Percentiles rank a stretch among this genome's conserved stretches.
Evolutionary conservation across 2,329 filamentous ascomycete species (phyloP).

Genomic region (Pyrenochaeta sp.): DNA sequence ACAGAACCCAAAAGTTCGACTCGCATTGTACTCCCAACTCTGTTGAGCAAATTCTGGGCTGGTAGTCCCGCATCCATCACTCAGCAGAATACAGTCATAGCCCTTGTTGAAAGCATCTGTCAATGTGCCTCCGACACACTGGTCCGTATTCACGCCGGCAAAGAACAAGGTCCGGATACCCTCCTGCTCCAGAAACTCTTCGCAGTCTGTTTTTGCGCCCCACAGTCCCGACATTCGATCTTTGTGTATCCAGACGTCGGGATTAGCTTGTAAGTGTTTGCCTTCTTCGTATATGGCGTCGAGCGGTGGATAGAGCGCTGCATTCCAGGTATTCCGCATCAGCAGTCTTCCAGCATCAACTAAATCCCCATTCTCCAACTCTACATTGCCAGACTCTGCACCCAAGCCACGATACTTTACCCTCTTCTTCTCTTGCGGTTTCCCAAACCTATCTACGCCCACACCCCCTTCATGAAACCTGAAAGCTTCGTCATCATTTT

Average conservation of each 20-base stretch:
- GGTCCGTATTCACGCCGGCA: slow-evolving; percentile 55
- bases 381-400: slow-evolving; percentile 29
- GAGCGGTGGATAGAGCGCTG: slow-evolving; percentile 51
- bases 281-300: slow-evolving; percentile 41
- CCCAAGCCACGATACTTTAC: slow-evolving; percentile 46
- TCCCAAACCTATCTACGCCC: slow-evolving; percentile 45
- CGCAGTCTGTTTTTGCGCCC: slow-evolving; percentile 43
- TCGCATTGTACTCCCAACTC: slow-evolving; percentile 52
- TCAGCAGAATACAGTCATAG: slow-evolving; percentile 53
- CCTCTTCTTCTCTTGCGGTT: slow-evolving; percentile 9
- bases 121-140: slow-evolving; percentile 53
- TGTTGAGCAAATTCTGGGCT: slow-evolving; percentile 50
- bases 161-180: slow-evolving; percentile 53
- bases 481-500: slow-evolving; percentile 12
- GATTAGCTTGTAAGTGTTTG: slow-evolving; percentile 9
- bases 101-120: slow-evolving; percentile 54
- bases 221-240: slow-evolving; percentile 54
- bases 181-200: slow-evolving; percentile 50
- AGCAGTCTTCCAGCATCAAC: slow-evolving; percentile 47
- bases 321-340: slow-evolving; percentile 53
- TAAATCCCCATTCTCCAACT: slow-evolving; percentile 27
- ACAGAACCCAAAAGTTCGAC: slow-evolving; percentile 53
- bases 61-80: slow-evolving; percentile 53
- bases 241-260: slow-evolving; percentile 50
- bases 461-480: slow-evolving; percentile 13